Evolutionary conservation across 2,329 filamentous ascomycete species (phyloP).

Genomic region (Helicocarpus griseus): DNA sequence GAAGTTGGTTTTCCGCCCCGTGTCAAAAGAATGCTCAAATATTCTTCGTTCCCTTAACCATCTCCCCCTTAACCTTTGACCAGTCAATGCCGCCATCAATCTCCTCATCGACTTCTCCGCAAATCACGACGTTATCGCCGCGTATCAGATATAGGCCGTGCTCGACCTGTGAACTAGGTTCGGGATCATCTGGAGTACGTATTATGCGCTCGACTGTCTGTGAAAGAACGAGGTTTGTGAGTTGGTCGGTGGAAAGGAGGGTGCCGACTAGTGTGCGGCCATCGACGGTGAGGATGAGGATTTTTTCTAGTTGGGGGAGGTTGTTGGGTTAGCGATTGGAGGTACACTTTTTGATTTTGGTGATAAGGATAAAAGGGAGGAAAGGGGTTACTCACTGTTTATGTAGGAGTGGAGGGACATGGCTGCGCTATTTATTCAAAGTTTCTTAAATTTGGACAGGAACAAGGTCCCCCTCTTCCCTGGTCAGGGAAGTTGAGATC

Average conservation of each 20-base stretch:
- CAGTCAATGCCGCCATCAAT: constrained; percentile 88
- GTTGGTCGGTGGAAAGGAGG: constrained; percentile 77
- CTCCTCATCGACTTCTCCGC: constrained; percentile 81
- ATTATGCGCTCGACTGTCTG: constrained; percentile 85
- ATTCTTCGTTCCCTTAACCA: constrained; percentile 80
- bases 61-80: constrained; percentile 75
- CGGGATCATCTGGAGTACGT: constrained; percentile 69
- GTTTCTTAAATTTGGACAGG: background rate
- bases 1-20: no score
- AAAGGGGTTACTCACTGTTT: constrained; percentile 32
- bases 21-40: constrained; percentile 38
- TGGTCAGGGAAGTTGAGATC: background rate
- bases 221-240: constrained; percentile 82
- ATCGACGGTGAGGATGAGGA: constrained; percentile 84
- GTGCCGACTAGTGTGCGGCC: constrained; percentile 77
- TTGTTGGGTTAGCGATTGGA: background rate
- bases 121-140: constrained; percentile 87
- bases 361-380: constrained; percentile 1
- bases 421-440: constrained; percentile 1
- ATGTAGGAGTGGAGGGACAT: constrained; percentile 48
- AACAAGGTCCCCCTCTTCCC: background rate
- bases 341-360: background rate
- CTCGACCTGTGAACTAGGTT: constrained; percentile 68
- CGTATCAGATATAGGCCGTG: constrained; percentile 86
- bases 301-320: constrained; percentile 56